Conservation (phyloP, 192 early-diverging fungal genomes). For the Cetraspora pellucida region DNA sequence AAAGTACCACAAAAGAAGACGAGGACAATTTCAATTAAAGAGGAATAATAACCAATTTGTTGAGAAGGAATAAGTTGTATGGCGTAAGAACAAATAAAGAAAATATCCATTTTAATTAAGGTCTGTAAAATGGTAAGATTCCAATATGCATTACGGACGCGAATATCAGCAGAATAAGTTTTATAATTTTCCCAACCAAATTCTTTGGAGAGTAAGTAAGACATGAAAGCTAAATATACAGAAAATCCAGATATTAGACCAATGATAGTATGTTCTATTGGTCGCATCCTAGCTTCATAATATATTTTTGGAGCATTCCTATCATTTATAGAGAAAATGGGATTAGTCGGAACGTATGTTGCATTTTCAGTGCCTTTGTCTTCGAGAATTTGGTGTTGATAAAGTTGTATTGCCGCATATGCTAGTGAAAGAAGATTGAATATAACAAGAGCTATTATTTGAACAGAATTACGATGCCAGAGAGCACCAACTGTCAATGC, state of each 20-base stretch:
- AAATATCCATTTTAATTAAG: conserved; percentile 51
- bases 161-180: conserved; percentile 47
- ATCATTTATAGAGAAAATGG: background rate
- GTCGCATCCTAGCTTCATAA: conserved; percentile 40
- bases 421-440: conserved; percentile 66
- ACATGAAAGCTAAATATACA: conserved; percentile 33
- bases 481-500: conserved; percentile 16
- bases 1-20: conserved; percentile 45
- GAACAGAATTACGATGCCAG: conserved; percentile 75
- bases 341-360: background rate
- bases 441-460: conserved; percentile 74
- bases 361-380: conserved; percentile 8
- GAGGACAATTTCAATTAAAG: conserved; percentile 36
- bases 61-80: conserved; percentile 51
- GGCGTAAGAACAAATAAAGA: conserved; percentile 47
- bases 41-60: conserved; percentile 37
- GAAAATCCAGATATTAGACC: conserved; percentile 44
- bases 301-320: conserved; percentile 19
- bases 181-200: conserved; percentile 55
- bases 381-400: conserved; percentile 38
- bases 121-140: conserved; percentile 42
- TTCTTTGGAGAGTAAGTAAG: conserved; percentile 39
- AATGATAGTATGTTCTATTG: conserved; percentile 51
- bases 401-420: conserved; percentile 72
- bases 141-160: conserved; percentile 39